These are phyloP conservation scores for Gamsiella multidivaricata DNA, from an alignment of 192 early-diverging fungal species.

Conservation along the genomic window DNA sequence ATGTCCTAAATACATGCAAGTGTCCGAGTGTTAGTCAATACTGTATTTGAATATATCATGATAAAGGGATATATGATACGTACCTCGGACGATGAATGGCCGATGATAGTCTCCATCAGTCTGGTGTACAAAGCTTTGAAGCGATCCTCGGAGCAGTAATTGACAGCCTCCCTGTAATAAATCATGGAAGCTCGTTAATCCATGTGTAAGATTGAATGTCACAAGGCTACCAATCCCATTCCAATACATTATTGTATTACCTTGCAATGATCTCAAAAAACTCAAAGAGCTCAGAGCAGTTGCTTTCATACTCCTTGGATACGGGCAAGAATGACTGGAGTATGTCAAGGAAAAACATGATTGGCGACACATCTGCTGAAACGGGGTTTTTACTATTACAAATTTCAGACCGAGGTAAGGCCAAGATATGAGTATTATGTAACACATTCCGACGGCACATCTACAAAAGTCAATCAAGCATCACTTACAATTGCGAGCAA, in stretches of 20 bases:
- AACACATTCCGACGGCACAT: no score
- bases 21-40: no score
- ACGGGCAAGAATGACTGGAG: conserved; percentile 45
- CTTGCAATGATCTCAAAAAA: conserved; percentile 45
- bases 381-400: not conserved
- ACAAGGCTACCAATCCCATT: no score
- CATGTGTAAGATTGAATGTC: no score
- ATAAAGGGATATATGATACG: no score
- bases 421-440: no score
- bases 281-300: conserved; percentile 44
- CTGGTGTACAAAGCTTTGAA: conserved; percentile 18
- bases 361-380: conserved; percentile 7
- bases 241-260: no score
- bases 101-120: conserved; percentile 34
- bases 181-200: no score
- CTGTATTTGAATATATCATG: no score
- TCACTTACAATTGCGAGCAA: conserved; percentile 24
- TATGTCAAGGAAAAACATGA: conserved; percentile 47
- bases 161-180: conserved; percentile 23
- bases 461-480: not conserved
- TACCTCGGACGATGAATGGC: conserved; percentile 40
- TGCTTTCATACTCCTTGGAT: conserved; percentile 42
- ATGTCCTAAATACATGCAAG: conserved; percentile 31
- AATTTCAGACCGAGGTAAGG: no score
- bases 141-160: conserved; percentile 26